These are phyloP conservation scores for Henckelia pumila DNA, from an alignment of 257 asterid species.

Conservation along the genomic window DNA sequence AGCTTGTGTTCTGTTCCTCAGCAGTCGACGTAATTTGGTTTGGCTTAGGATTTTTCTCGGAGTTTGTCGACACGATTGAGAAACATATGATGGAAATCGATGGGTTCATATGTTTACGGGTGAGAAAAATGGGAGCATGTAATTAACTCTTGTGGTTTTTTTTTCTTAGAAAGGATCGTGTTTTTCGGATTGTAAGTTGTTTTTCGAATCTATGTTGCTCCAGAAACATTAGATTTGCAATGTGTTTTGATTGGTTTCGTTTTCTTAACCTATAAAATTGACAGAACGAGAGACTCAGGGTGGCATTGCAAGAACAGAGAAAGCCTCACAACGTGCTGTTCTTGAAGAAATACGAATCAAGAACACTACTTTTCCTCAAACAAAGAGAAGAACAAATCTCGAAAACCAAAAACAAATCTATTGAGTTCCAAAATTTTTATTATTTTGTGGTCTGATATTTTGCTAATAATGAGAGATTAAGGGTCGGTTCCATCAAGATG, in stretches of 20 bases:
- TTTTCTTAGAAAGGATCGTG: too few species aligned
- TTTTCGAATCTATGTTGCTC: background rate
- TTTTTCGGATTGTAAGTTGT: too few species aligned
- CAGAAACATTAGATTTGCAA: background rate
- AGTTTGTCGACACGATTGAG: slow-evolving; percentile 31
- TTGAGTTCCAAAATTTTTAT: slow-evolving; percentile 46
- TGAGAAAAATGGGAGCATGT: too few species aligned
- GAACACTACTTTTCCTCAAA: slow-evolving; percentile 32
- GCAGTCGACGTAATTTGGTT: slow-evolving; percentile 31
- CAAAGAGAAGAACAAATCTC: slow-evolving; percentile 60
- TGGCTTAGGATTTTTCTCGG: slow-evolving; percentile 32
- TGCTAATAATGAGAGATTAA: too few species aligned
- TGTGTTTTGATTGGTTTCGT: background rate
- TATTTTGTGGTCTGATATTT: too few species aligned
- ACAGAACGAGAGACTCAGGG: slow-evolving; percentile 67
- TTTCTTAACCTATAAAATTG: background rate
- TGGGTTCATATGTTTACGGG: slow-evolving; percentile 48
- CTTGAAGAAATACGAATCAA: slow-evolving; percentile 49
- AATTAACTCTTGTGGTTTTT: too few species aligned
- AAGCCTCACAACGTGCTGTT: slow-evolving; percentile 34
- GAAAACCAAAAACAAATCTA: slow-evolving; percentile 33
- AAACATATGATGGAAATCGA: slow-evolving; percentile 55
- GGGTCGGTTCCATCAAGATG: too few species aligned
- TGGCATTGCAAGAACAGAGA: slow-evolving; percentile 52
- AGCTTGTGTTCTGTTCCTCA: slow-evolving; percentile 19